phyloP scores from a whole-genome alignment of 2,329 filamentous ascomycete species.

The Pezicula neosporulosa region DNA sequence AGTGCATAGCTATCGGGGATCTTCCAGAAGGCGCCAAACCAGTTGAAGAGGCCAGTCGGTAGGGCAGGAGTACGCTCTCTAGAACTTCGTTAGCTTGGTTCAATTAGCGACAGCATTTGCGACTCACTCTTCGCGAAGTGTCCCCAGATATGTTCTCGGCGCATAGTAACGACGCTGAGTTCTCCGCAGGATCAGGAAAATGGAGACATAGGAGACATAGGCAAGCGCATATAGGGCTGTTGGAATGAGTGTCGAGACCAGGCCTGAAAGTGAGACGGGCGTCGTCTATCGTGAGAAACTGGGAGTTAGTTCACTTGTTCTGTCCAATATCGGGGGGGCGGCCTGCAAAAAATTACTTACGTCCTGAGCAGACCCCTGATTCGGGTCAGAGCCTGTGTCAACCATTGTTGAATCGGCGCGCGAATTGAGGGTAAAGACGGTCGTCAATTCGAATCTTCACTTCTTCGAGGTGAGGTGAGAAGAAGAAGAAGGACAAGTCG shows the following conservation, averaged over 20 bases:
- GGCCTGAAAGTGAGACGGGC: conserved; percentile 27
- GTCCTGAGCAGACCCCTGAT: not conserved
- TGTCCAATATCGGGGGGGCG: too few species aligned
- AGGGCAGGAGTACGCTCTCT: conserved; percentile 57
- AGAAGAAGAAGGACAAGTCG: too few species aligned
- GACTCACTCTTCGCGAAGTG: conserved; percentile 39
- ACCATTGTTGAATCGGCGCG: too few species aligned
- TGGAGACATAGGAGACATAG: conserved; percentile 37
- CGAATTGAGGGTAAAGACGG: too few species aligned
- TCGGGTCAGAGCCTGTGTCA: too few species aligned
- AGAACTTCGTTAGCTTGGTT: conserved; percentile 11
- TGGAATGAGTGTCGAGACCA: conserved; percentile 45
- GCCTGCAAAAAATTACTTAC: too few species aligned
- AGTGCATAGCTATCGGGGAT: conserved; percentile 75
- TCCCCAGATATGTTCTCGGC: conserved; percentile 50
- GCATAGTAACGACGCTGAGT: conserved; percentile 47
- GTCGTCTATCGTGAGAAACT: not conserved
- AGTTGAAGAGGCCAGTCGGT: conserved; percentile 61
- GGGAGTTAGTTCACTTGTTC: too few species aligned
- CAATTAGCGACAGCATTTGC: not conserved
- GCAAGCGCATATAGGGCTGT: conserved; percentile 40
- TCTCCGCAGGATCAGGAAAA: conserved; percentile 47
- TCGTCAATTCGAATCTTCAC: too few species aligned
- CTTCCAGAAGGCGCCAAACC: conserved; percentile 64
- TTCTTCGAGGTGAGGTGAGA: too few species aligned